These are phyloP conservation scores for Penicillium sp. DNA, from an alignment of 2,329 filamentous ascomycete species.

Conservation along the genomic window DNA sequence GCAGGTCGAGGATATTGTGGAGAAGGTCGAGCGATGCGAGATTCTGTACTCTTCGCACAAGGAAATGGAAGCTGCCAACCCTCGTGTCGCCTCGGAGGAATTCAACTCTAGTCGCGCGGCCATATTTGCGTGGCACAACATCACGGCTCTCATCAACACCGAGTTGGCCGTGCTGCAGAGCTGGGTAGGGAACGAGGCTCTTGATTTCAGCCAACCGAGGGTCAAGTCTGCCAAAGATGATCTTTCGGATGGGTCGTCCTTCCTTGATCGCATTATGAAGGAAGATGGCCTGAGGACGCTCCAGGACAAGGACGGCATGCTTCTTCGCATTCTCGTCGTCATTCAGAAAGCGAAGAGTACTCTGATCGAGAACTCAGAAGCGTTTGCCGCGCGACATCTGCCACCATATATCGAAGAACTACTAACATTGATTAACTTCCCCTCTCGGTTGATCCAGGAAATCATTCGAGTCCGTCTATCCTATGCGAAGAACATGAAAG, in stretches of 20 bases:
- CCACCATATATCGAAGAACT: conserved; percentile 95
- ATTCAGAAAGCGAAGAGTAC: conserved; percentile 91
- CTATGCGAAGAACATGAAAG: conserved; percentile 91
- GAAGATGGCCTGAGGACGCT: conserved; percentile 89
- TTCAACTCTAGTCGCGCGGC: conserved; percentile 79
- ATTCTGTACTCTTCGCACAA: conserved; percentile 72
- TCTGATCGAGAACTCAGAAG: conserved; percentile 72
- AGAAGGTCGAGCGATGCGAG: conserved; percentile 83
- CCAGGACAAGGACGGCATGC: conserved; percentile 72
- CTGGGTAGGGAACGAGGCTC: conserved; percentile 92
- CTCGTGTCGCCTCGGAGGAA: conserved; percentile 62
- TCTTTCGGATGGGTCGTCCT: conserved; percentile 80
- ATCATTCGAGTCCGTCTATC: conserved; percentile 85
- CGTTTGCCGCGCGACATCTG: conserved; percentile 79
- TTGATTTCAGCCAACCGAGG: conserved; percentile 76
- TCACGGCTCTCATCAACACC: conserved; percentile 89
- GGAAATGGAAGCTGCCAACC: conserved; percentile 65
- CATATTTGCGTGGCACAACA: conserved; percentile 93
- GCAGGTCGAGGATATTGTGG: conserved; percentile 81
- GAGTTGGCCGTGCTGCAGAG: conserved; percentile 83
- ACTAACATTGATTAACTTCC: conserved; percentile 92
- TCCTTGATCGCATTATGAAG: conserved; percentile 88
- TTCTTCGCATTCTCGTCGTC: conserved; percentile 71
- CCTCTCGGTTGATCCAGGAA: conserved; percentile 87
- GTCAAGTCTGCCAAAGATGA: conserved; percentile 60